Base-by-base conservation (phyloP, 495 filamentous ascomycete genomes). In the Xylaria palmicola region DNA sequence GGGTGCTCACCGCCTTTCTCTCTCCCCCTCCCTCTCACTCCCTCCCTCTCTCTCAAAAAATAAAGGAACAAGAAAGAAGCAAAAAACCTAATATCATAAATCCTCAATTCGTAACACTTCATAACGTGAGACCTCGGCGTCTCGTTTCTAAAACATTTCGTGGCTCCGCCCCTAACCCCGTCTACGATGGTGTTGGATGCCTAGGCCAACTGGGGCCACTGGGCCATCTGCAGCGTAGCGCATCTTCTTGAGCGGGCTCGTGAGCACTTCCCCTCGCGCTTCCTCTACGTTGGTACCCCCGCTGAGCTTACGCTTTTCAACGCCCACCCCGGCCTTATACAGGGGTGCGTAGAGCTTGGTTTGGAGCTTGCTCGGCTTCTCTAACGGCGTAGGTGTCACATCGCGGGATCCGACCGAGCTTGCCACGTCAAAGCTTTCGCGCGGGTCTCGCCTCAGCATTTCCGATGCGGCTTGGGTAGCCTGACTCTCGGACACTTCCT, bases 331-430 rank as follows among this genome's bases (percentile, higher is more conserved):
- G n/a, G 79, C 71, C 72, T 90, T 90, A 61, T 81, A 84, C 41
- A 89, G 75, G 17, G 85, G 82, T 0, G 86, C 86, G 68, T 88
- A 88, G n/a, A 91, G 69, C 70, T 88, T 90, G 15, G 83, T 82
- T 64, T 90, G 88, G 9, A 85, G 77, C 45, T 77, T 76, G n/a
- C 67, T 72, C 13, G 13, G 2, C 60, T 78, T 77, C 39, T 80
- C 78, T 5, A 73, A 71, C 20, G 76, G 74, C 8, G 67, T 70
- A 1, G 78, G 76, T 4, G 77, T 76, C 56, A 62, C 74, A 41
- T 77, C 76, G 19, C 77, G 70, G 9, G 78, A 81, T 7, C 65
- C 74, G 2, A 74, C 72, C 6, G 77, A 77, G 62, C 72, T 73
- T 10, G 73, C 76, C 0, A 80, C 76, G 26, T 81, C 78, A 24